Base-by-base conservation (phyloP, 441 rosid genomes). In the Gossypium schwendimanii region DNA sequence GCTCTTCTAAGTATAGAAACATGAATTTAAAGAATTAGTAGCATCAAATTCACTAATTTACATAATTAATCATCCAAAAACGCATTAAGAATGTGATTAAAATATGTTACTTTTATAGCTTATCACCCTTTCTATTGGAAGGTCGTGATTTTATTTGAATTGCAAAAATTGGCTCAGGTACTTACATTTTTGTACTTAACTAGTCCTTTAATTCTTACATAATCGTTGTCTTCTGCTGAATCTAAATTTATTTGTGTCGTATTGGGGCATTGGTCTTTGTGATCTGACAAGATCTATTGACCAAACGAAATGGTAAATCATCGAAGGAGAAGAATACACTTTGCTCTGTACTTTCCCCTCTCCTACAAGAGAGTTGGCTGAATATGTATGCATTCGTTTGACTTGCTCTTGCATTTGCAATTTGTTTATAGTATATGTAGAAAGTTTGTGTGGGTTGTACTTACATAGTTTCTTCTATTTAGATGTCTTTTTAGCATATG, bases 151-250 rank as follows among this genome's bases (percentile, higher is more conserved):
- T 94, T 75, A 87, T 94, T 2, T 98, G 98, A 31, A 91, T 92
- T 74, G 98, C 99, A 0, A 89, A 88, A 47, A 94, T 98, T 68
- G 98, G 99, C 12, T 92, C 98, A 79, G 99, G 99, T 94, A 73
- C 14, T 70, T 58, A 2, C 8, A 18, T 45, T 71, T 58, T 12
- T 36, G 12, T 55, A 33, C 39, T 6, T 33, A 33, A 33, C 39
- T 33, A 33, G 39, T 33, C 39, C 7, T 33, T 33, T 33, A 33
- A 33, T 47, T 23, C 20, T 66, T 9, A 7, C 41, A 45, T 66
- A 20, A 45, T 49, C 50, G 39, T 49, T 23, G n/a, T 44, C 7
- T 26, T 23, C 23, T 49, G 44, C 53, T 49, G 53, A 63, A 4
- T 63, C 17, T 63, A 49, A 12, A n/a, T 67, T 59, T 64, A 11